Base-by-base conservation (phyloP, 2,329 filamentous ascomycete genomes). In the Neurospora sp. region DNA sequence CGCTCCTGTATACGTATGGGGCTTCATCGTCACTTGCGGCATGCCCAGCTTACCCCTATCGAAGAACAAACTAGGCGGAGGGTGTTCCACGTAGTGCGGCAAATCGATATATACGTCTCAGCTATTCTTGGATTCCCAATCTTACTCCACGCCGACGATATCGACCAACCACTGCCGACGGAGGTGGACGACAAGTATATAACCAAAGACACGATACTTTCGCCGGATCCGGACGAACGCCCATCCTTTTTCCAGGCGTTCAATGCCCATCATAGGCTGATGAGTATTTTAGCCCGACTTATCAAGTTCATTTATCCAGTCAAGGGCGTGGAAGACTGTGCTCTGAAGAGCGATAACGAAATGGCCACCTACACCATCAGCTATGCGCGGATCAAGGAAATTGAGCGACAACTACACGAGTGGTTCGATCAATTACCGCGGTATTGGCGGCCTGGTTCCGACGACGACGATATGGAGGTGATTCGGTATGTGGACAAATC, bases 1-100 rank as follows among this genome's bases (percentile, higher is more conserved):
- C 87, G 91, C 68, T 90, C 91, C 7, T 89, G 91, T n/a, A 80
- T 95, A 40, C 87, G 91, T 38, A 89, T 95, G 80, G 92, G 92
- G 8, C 82, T 95, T 36, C 92, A 96, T 78, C 89, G 92, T 68
- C 87, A 91, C 71, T 81, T 95, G 6, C 83, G 89, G 13, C 87
- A 90, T 67, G 85, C 87, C 69, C 85, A 85, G 70, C 85, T 91
- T 69, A 85, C 86, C 67, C 83, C 87, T 2, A 86, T 91, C 70
- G 89, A 91, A 75, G 83, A 86, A 68, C 88, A 91, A 79, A 84
- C 86, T 23, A 84, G 89, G 72, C 84, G 88, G 68, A 84, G 89
- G 33, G 85, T 90, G 38, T 91, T 91, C 74, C 91, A 90, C 78
- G 86, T 89, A 40, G 86, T 91, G 73, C 85, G 89, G 40, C 90